These are phyloP conservation scores for Asterella californica DNA, from an alignment of 225 moss, liverwort and hornwort species.

Conservation along the genomic window DNA sequence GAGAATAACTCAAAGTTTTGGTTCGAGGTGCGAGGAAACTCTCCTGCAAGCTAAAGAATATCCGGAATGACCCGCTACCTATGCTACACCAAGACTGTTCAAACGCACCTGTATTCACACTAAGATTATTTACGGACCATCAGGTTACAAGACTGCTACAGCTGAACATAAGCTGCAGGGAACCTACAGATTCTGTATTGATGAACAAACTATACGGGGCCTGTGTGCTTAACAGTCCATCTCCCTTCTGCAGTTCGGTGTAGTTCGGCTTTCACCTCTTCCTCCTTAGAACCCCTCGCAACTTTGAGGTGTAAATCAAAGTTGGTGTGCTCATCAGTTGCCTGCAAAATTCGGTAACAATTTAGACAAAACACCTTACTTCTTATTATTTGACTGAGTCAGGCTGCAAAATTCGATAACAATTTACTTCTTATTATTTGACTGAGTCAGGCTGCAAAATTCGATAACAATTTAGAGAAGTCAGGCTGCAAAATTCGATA, in stretches of 20 bases:
- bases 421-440: too few relatives aligned
- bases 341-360: slow-evolving; percentile 16
- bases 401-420: too few relatives aligned
- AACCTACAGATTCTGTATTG: neutral
- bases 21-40: neutral
- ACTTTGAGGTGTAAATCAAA: slow-evolving; percentile 30
- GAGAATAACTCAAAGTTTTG: neutral
- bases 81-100: neutral
- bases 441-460: too few relatives aligned
- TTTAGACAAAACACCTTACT: too few relatives aligned
- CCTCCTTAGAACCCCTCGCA: slow-evolving; percentile 32
- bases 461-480: neutral
- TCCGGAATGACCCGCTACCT: neutral
- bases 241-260: slow-evolving; percentile 39
- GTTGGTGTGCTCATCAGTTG: slow-evolving; percentile 26
- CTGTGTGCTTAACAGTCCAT: slow-evolving; percentile 30
- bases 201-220: neutral
- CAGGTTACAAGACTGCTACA: neutral
- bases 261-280: slow-evolving; percentile 34
- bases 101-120: neutral
- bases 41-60: neutral
- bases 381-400: too few relatives aligned
- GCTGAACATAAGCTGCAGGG: neutral
- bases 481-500: too few relatives aligned
- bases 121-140: neutral